Conservation (phyloP, 2,329 filamentous ascomycete species). For the Periconia sp. region DNA sequence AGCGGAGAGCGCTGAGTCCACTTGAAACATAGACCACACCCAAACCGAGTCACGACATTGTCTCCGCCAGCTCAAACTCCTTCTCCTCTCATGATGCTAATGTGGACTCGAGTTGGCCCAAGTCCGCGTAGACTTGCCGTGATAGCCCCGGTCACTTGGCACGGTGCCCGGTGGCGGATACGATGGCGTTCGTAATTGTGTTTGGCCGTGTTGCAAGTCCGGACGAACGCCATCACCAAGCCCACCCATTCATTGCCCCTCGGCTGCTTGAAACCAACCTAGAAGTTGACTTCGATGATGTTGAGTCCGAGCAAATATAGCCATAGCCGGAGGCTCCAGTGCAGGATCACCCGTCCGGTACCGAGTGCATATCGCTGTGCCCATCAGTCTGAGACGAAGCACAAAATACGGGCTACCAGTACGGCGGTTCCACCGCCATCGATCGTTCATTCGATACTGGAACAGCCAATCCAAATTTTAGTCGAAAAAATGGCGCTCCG, state of each 20-base stretch:
- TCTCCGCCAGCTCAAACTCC: slow-evolving; percentile 24
- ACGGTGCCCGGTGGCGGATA: slow-evolving; percentile 4
- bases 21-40: slow-evolving; percentile 1
- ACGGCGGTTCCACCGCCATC: slow-evolving; percentile 16
- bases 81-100: slow-evolving; percentile 23
- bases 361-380: slow-evolving; percentile 4
- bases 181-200: background rate
- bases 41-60: slow-evolving; percentile 5
- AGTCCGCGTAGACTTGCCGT: slow-evolving; percentile 38
- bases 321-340: slow-evolving; percentile 1
- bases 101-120: slow-evolving; percentile 23
- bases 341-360: slow-evolving; percentile 2
- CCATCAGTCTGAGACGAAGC: background rate
- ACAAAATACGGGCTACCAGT: slow-evolving; percentile 7
- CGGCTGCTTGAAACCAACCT: background rate
- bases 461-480: slow-evolving; percentile 14
- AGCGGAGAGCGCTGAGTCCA: too few species aligned
- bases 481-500: slow-evolving; percentile 26
- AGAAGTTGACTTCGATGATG: background rate
- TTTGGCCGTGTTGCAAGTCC: too few species aligned
- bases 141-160: slow-evolving; percentile 19
- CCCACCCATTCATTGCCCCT: background rate
- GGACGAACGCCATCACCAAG: background rate
- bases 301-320: background rate
- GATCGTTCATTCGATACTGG: slow-evolving; percentile 14